Evolutionary conservation across 164 flowering plant genomes (phyloP).

Genomic region (Cinnamomum micranthum): DNA sequence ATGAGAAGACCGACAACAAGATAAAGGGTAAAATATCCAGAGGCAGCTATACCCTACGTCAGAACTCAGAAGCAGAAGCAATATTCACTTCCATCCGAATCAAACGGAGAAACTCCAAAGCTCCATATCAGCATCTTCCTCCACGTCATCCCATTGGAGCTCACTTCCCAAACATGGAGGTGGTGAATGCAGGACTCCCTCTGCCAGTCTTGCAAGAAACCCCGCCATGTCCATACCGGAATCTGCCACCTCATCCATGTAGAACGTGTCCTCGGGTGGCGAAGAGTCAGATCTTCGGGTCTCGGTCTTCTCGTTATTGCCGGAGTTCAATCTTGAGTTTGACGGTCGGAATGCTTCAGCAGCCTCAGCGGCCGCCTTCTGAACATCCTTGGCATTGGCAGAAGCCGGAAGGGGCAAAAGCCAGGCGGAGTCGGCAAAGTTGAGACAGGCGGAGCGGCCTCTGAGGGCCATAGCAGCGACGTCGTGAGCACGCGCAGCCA

Average conservation of each 20-base stretch:
- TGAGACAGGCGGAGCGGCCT: slow-evolving; percentile 21
- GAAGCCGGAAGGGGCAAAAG: slow-evolving; percentile 16
- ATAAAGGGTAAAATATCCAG: no score
- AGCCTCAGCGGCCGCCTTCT: slow-evolving; percentile 16
- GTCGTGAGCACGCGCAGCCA: slow-evolving; percentile 31
- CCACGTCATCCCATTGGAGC: slow-evolving; percentile 22
- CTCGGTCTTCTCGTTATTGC: no score
- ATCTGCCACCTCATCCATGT: slow-evolving; percentile 12
- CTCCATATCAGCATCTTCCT: slow-evolving; percentile 9
- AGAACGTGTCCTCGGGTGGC: background rate
- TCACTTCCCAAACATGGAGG: slow-evolving; percentile 9
- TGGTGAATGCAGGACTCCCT: slow-evolving; percentile 30
- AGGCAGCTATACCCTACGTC: no score
- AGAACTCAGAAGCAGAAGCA: no score
- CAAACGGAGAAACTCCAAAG: slow-evolving; percentile 24
- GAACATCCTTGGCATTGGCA: slow-evolving; percentile 15
- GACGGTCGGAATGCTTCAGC: slow-evolving; percentile 19
- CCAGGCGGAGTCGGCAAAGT: slow-evolving; percentile 25
- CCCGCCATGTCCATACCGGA: slow-evolving; percentile 16
- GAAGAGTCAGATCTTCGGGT: no score
- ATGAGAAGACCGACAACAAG: no score
- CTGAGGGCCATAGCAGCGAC: slow-evolving; percentile 28
- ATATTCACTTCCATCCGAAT: background rate
- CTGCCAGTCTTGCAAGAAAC: slow-evolving; percentile 25
- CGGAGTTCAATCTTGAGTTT: background rate